These are phyloP conservation scores for Kazachstania psychrophila DNA, from an alignment of 805 yeast genomes.

Conservation along the genomic window DNA sequence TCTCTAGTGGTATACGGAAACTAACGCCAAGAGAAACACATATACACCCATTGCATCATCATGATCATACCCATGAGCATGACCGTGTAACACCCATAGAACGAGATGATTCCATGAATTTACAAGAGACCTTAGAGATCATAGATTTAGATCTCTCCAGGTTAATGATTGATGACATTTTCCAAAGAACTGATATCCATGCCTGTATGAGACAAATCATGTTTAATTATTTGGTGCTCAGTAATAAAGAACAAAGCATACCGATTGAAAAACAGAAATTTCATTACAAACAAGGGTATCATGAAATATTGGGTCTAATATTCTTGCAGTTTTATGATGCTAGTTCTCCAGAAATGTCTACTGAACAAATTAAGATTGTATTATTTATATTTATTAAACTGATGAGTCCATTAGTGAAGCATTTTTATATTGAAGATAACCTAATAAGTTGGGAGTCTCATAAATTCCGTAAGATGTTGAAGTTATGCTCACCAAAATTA, in stretches of 20 bases:
- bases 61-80: neutral
- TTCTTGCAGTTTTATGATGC: slow-evolving; percentile 18
- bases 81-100: slow-evolving; percentile 1
- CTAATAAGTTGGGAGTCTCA: slow-evolving; percentile 22
- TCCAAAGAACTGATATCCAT: slow-evolving; percentile 13
- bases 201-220: slow-evolving; percentile 21
- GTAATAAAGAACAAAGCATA: neutral
- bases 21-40: slow-evolving; percentile 16
- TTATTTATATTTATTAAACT: slow-evolving; percentile 19
- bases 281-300: slow-evolving; percentile 27
- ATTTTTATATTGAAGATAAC: slow-evolving; percentile 20
- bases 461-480: slow-evolving; percentile 17
- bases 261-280: slow-evolving; percentile 1
- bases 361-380: neutral
- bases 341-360: slow-evolving; percentile 1
- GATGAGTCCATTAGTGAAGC: slow-evolving; percentile 20
- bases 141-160: slow-evolving; percentile 25
- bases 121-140: slow-evolving; percentile 22
- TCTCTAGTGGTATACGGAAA: slow-evolving; percentile 15
- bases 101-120: slow-evolving; percentile 8
- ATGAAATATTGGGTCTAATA: slow-evolving; percentile 24
- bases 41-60: slow-evolving; percentile 9
- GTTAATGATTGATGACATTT: slow-evolving; percentile 19
- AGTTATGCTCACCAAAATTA: slow-evolving; percentile 13
- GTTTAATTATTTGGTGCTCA: slow-evolving; percentile 15